Base-by-base conservation (phyloP, 2,329 filamentous ascomycete genomes). In the Penicillium sp. region DNA sequence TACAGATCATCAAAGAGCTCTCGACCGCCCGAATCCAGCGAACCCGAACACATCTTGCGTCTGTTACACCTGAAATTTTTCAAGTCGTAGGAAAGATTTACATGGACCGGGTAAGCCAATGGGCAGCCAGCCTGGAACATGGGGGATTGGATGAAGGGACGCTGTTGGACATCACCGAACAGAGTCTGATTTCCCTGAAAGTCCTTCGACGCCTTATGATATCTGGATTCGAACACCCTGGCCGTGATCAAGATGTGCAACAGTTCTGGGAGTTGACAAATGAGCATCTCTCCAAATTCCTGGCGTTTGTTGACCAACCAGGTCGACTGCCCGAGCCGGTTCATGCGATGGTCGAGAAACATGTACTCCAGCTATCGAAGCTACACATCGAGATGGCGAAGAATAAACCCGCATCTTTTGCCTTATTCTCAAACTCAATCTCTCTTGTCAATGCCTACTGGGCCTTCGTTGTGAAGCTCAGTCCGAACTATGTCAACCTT, bases 1-100 rank as follows among this genome's bases (percentile, higher is more conserved):
- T 97, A 13, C 88, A 93, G 44, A 86, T 96, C 24, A 87, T 96
- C 67, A 99, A 97, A 75, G 94, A 97, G 71, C 79, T 97, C 5
- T 87, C 90, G 0, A 92, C 90, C 0, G 92, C 89, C 2, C 83
- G 91, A 39, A 75, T 97, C 44, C 83, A 87, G 52, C 85, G 84
- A 60, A 92, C 88, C 0, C 87, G 92, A 66, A 86, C 87, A 1
- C 88, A 86, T 33, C 78, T 99, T 14, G 89, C 95, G 63, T 85
- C 86, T 1, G 83, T 90, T 26, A 86, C 92, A 0, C 91, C 92
- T 0, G 91, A 96, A 70, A 84, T 97, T 19, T 84, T 96, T n/a
- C 87, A 88, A 63, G 79, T 94, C 3, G 78, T 97, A 19, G 87
- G 85, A 18, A 84, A 85, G 51, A 88, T 96, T 45, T 97, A 97